Conservation (phyloP, 2,329 filamentous ascomycete genomes). For the Penicillium sp. region DNA sequence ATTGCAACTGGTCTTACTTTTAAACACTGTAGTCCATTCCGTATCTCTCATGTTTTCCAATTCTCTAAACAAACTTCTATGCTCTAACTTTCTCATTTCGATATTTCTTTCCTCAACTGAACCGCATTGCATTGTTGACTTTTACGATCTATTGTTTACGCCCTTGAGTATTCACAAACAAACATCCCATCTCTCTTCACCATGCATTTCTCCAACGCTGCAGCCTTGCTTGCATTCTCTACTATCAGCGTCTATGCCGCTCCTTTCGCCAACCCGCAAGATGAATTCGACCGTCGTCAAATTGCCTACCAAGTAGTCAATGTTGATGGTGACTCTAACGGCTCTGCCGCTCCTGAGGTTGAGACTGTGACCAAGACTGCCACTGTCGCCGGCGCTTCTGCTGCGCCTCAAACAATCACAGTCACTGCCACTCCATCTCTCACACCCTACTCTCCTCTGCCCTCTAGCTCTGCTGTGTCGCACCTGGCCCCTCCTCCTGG, state of each 20-base stretch:
- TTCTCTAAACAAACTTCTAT: neutral
- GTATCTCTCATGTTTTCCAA: neutral
- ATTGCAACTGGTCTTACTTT: slow-evolving; percentile 5
- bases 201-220: slow-evolving; percentile 31
- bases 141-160: neutral
- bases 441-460: slow-evolving; percentile 1
- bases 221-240: slow-evolving; percentile 29
- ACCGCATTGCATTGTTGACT: neutral
- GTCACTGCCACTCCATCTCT: slow-evolving; percentile 21
- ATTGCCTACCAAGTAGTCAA: slow-evolving; percentile 33
- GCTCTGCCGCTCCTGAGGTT: slow-evolving; percentile 16
- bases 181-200: slow-evolving; percentile 5
- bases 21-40: slow-evolving; percentile 8
- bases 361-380: slow-evolving; percentile 22
- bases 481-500: slow-evolving; percentile 13
- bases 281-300: slow-evolving; percentile 27
- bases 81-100: neutral
- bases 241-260: slow-evolving; percentile 29
- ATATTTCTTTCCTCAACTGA: neutral
- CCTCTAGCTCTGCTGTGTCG: slow-evolving; percentile 11
- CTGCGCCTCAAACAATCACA: slow-evolving; percentile 10
- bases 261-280: slow-evolving; percentile 24
- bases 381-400: slow-evolving; percentile 13
- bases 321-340: slow-evolving; percentile 26
- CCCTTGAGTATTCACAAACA: neutral